phyloP scores from a whole-genome alignment of 1,284 basidiomycete species.

The Ustilago bromivora region DNA sequence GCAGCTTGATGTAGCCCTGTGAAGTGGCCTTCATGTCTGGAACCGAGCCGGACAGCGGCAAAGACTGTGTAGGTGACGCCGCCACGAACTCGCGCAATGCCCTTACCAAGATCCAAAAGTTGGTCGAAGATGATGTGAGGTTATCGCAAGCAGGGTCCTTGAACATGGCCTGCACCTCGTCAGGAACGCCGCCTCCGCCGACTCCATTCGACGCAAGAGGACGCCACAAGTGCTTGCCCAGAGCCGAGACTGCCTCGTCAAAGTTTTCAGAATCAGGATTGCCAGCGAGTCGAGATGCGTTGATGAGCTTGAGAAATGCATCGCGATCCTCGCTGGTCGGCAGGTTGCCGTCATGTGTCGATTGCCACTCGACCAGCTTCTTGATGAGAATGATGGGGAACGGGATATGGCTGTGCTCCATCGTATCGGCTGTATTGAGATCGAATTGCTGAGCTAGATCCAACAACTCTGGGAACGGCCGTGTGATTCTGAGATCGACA shows the following conservation, averaged over 20 bases:
- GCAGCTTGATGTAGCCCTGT: constrained; percentile 81
- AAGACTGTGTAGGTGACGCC: constrained; percentile 69
- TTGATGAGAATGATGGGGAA: constrained; percentile 73
- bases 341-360: constrained; percentile 57
- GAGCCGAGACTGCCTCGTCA: constrained; percentile 73
- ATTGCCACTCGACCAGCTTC: constrained; percentile 83
- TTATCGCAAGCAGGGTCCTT: constrained; percentile 74
- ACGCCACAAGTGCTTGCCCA: constrained; percentile 66
- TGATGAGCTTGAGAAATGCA: constrained; percentile 79
- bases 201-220: constrained; percentile 51
- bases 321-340: constrained; percentile 79
- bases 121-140: constrained; percentile 72
- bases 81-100: constrained; percentile 76
- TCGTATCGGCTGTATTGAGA: constrained; percentile 53
- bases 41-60: constrained; percentile 78
- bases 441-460: constrained; percentile 48
- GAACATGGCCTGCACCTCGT: constrained; percentile 71
- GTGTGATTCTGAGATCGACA: constrained; percentile 80
- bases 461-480: constrained; percentile 79
- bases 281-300: constrained; percentile 73
- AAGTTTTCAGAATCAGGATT: constrained; percentile 94
- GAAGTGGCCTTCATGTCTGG: constrained; percentile 98
- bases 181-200: constrained; percentile 52
- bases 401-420: constrained; percentile 63
- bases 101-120: constrained; percentile 88